phyloP scores from a whole-genome alignment of 2,329 filamentous ascomycete genomes.

The Colletotrichum abscissum region DNA sequence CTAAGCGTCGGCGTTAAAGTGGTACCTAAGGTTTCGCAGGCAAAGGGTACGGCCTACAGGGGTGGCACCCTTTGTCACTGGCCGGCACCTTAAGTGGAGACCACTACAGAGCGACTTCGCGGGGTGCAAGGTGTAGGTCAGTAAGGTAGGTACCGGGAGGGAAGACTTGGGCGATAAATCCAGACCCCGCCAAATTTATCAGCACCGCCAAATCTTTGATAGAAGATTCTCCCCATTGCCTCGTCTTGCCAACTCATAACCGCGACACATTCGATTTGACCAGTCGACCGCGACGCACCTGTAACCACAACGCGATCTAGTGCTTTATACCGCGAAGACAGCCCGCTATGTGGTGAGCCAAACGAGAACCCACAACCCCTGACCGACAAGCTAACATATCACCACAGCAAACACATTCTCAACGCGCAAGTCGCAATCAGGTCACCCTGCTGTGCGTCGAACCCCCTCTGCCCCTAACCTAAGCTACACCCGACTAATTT shows the following conservation, averaged over 20 bases:
- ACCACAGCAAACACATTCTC: constrained; percentile 89
- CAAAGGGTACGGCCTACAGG: neutral
- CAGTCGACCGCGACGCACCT: neutral
- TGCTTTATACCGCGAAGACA: neutral
- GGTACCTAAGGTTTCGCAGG: neutral
- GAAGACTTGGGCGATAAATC: constrained; percentile 9
- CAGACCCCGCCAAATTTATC: constrained; percentile 37
- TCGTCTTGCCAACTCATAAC: neutral
- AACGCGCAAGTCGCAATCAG: constrained; percentile 98
- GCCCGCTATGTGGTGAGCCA: constrained; percentile 50
- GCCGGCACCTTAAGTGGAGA: neutral
- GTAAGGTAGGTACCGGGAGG: constrained; percentile 13
- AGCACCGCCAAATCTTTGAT: constrained; percentile 31
- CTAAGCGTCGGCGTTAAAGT: neutral
- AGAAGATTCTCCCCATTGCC: constrained; percentile 16
- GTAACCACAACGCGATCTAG: neutral
- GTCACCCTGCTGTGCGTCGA: constrained; percentile 86
- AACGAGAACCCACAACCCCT: neutral
- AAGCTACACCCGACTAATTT: constrained; percentile 11
- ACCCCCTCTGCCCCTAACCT: neutral
- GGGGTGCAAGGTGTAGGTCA: constrained; percentile 14
- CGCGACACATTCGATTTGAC: neutral
- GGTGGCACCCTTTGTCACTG: constrained; percentile 5
- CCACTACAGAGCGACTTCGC: constrained; percentile 7
- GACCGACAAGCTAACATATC: constrained; percentile 14